Conservation (phyloP, 116 monocot species). For the Zostera marina region DNA sequence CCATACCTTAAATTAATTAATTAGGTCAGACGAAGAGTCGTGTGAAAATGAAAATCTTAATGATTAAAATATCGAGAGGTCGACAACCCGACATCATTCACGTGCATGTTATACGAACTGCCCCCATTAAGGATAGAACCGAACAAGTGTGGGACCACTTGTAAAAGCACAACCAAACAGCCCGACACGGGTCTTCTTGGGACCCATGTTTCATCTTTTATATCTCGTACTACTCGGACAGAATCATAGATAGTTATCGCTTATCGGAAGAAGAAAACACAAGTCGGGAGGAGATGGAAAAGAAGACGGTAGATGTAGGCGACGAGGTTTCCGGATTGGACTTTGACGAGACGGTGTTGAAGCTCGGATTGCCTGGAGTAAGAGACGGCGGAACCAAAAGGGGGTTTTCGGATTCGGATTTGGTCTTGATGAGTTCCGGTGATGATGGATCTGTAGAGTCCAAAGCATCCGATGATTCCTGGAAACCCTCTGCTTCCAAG, state of each 20-base stretch:
- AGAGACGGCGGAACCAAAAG: slow-evolving; percentile 37
- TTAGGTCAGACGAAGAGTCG: too few relatives aligned
- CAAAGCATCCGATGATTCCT: slow-evolving; percentile 10
- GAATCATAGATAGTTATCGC: too few relatives aligned
- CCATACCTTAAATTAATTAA: too few relatives aligned
- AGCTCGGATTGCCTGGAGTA: slow-evolving; percentile 41
- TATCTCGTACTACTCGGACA: too few relatives aligned
- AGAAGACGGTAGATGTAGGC: not conserved
- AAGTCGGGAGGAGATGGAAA: not conserved
- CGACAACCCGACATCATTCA: too few relatives aligned
- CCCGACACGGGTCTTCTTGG: not conserved
- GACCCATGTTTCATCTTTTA: not conserved
- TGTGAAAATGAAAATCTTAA: too few relatives aligned
- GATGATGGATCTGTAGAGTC: slow-evolving; percentile 8
- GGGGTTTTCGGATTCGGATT: slow-evolving; percentile 28
- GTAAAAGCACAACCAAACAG: not conserved
- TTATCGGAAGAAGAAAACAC: not conserved
- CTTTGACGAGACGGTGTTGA: slow-evolving; percentile 79
- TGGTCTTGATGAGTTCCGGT: too few relatives aligned
- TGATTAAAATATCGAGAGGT: too few relatives aligned
- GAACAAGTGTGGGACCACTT: not conserved
- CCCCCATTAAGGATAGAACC: too few relatives aligned
- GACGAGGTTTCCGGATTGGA: slow-evolving; percentile 51
- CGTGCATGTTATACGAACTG: too few relatives aligned
- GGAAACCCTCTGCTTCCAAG: slow-evolving; percentile 48